Evolutionary conservation across 1,284 basidiomycete genomes (phyloP).

Genomic region (Wallemia ichthyophaga): DNA sequence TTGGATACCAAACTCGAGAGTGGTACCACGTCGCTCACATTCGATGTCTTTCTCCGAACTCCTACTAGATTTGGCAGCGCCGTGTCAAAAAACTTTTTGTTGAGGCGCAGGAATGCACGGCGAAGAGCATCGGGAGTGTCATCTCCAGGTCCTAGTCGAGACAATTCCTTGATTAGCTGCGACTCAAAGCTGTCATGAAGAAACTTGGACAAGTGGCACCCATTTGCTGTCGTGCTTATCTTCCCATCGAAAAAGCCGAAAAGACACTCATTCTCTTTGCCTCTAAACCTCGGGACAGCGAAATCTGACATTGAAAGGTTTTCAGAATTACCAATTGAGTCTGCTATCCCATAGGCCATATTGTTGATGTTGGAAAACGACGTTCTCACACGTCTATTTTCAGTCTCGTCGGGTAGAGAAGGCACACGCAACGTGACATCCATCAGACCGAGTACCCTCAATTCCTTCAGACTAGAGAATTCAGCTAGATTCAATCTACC

Average conservation of each 20-base stretch:
- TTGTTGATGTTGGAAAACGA: slow-evolving; percentile 67
- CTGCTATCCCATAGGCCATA: slow-evolving; percentile 91
- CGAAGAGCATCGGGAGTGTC: slow-evolving; percentile 42
- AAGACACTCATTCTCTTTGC: slow-evolving; percentile 47
- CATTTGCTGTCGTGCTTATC: slow-evolving; percentile 22
- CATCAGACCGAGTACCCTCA: slow-evolving; percentile 81
- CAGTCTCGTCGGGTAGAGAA: slow-evolving; percentile 64
- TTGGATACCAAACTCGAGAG: background rate
- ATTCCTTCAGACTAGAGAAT: slow-evolving; percentile 50
- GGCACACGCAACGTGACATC: slow-evolving; percentile 74
- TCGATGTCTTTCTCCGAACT: background rate
- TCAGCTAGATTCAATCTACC: slow-evolving; percentile 31
- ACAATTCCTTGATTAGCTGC: slow-evolving; percentile 30
- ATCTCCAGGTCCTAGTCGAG: slow-evolving; percentile 24
- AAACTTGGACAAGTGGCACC: slow-evolving; percentile 27
- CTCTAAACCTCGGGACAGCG: slow-evolving; percentile 64
- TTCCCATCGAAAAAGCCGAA: slow-evolving; percentile 83
- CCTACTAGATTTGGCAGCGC: slow-evolving; percentile 15
- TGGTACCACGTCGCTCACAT: background rate
- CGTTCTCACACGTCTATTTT: slow-evolving; percentile 71
- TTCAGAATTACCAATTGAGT: slow-evolving; percentile 49
- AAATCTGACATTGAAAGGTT: slow-evolving; percentile 72
- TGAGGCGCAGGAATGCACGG: slow-evolving; percentile 54
- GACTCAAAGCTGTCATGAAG: slow-evolving; percentile 47
- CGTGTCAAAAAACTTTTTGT: slow-evolving; percentile 40